Evolutionary conservation across 257 asterid species (phyloP).

Genomic region (Buddleja alternifolia): DNA sequence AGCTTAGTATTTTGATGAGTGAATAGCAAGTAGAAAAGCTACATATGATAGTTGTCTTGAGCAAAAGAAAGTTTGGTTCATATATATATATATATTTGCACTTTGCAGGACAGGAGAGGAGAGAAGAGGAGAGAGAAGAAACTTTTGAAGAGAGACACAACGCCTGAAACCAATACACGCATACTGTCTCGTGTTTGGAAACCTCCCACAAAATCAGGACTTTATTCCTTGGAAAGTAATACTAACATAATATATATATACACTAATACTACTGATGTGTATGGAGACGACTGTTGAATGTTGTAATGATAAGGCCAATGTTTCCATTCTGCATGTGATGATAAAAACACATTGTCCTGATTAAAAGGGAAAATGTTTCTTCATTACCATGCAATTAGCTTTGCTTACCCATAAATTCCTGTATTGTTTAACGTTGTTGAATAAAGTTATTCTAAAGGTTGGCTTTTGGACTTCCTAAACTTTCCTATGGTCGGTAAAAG

Average conservation of each 20-base stretch:
- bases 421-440: not conserved
- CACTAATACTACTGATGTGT: no score
- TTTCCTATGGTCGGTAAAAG: conserved; percentile 24
- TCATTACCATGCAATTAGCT: conserved; percentile 35
- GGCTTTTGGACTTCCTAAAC: conserved; percentile 4
- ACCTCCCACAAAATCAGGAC: conserved; percentile 42
- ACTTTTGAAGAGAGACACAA: conserved; percentile 38
- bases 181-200: conserved; percentile 55
- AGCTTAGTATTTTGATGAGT: conserved; percentile 22
- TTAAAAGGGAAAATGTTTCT: conserved; percentile 39
- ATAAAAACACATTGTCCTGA: conserved; percentile 36
- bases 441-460: not conserved
- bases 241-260: not conserved
- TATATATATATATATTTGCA: conserved; percentile 31
- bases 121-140: conserved; percentile 22
- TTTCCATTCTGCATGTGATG: no score
- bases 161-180: conserved; percentile 41
- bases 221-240: conserved; percentile 28
- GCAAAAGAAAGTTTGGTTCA: not conserved
- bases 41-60: not conserved
- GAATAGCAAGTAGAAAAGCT: conserved; percentile 1
- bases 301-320: no score
- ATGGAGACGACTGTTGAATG: no score
- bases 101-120: no score
- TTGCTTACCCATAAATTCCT: not conserved